Conservation (phyloP, 768 basidiomycete species). For the Pleurotus platypus region DNA sequence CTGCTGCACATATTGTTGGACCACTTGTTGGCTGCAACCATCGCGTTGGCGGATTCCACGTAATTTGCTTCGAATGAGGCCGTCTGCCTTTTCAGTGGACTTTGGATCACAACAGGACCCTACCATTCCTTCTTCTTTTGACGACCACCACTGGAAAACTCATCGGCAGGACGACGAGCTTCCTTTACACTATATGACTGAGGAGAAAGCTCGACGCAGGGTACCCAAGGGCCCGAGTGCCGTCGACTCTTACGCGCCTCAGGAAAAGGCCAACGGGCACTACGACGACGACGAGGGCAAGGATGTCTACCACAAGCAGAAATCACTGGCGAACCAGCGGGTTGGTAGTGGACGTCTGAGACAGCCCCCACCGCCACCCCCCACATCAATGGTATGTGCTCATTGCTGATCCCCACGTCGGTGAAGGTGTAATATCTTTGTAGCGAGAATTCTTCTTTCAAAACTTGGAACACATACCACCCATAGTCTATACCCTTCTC, state of each 20-base stretch:
- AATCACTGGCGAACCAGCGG: slow-evolving; percentile 28
- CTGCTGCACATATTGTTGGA: neutral
- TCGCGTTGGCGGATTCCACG: slow-evolving; percentile 1
- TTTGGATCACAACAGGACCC: slow-evolving; percentile 56
- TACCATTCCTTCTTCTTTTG: slow-evolving; percentile 51
- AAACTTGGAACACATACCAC: slow-evolving; percentile 75
- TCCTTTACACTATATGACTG: slow-evolving; percentile 50
- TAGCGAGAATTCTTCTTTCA: slow-evolving; percentile 76
- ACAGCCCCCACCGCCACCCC: slow-evolving; percentile 60
- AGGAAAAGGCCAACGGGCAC: slow-evolving; percentile 8
- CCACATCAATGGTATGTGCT: slow-evolving; percentile 55
- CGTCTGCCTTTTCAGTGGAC: slow-evolving; percentile 65
- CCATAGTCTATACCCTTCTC: slow-evolving; percentile 86
- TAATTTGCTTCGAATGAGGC: slow-evolving; percentile 40
- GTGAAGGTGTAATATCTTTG: slow-evolving; percentile 7
- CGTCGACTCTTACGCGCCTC: neutral
- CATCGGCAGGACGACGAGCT: slow-evolving; percentile 35
- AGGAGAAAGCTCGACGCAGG: slow-evolving; percentile 64
- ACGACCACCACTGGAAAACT: slow-evolving; percentile 32
- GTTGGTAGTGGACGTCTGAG: slow-evolving; percentile 58
- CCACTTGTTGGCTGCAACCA: neutral
- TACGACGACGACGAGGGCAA: slow-evolving; percentile 47
- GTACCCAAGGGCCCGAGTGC: slow-evolving; percentile 23
- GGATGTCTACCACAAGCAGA: slow-evolving; percentile 48
- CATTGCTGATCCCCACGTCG: slow-evolving; percentile 2